Conservation (phyloP, 2,329 filamentous ascomycete genomes). For the Talaromyces sp. region DNA sequence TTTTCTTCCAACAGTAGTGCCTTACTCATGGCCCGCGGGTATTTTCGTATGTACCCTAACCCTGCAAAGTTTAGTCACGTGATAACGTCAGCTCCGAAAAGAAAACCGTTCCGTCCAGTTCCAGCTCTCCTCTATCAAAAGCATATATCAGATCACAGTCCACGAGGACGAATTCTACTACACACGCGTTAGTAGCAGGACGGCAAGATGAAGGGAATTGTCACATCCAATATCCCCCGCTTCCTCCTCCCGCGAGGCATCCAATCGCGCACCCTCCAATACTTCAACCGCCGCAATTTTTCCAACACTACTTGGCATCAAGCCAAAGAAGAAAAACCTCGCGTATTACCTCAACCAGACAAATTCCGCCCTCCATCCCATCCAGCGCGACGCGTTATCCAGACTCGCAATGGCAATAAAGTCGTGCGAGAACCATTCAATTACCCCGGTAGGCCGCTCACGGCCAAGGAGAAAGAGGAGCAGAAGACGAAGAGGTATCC, state of each 20-base stretch:
- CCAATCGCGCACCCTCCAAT: conserved; percentile 30
- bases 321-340: conserved; percentile 48
- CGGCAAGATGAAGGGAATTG: background rate
- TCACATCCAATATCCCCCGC: conserved; percentile 51
- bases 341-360: conserved; percentile 78
- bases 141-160: background rate
- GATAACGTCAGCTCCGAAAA: background rate
- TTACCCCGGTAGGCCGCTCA: conserved; percentile 69
- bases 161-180: background rate
- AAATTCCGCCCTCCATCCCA: conserved; percentile 93
- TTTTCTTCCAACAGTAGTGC: background rate
- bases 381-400: conserved; percentile 63
- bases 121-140: background rate
- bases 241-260: conserved; percentile 64
- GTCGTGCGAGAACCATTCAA: conserved; percentile 51
- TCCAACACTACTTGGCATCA: conserved; percentile 17
- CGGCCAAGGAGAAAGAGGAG: conserved; percentile 60
- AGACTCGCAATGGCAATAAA: conserved; percentile 35
- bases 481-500: conserved; percentile 76
- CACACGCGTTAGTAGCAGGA: background rate
- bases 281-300: conserved; percentile 21
- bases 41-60: background rate
- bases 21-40: background rate
- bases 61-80: background rate
- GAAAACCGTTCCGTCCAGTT: background rate